Conservation (phyloP, 2,329 filamentous ascomycete species). For the Cladosporium sp. region DNA sequence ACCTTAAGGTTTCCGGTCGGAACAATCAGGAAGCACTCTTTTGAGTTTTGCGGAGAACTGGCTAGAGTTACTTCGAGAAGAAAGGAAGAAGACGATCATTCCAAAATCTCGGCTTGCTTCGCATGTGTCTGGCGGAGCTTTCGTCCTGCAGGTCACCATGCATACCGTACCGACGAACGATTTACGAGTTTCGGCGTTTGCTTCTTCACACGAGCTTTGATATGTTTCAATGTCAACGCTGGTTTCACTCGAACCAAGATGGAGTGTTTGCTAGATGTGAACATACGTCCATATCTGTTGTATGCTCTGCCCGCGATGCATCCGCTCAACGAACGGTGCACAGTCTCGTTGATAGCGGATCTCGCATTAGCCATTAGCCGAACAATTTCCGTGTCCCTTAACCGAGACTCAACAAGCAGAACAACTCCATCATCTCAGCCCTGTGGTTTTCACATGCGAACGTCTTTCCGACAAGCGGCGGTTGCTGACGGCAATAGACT, state of each 20-base stretch:
- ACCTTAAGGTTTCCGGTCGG: conserved; percentile 11
- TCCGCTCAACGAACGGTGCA: conserved; percentile 4
- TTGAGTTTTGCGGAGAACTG: conserved; percentile 10
- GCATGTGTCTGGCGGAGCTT: background rate
- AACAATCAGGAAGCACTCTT: conserved; percentile 6
- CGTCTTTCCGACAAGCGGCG: background rate
- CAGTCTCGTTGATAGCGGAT: background rate
- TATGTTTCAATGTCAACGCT: background rate
- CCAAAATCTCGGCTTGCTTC: background rate
- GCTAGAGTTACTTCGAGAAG: conserved; percentile 16
- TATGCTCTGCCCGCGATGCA: conserved; percentile 4
- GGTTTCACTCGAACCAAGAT: background rate
- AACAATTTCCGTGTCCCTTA: background rate
- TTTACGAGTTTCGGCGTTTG: background rate
- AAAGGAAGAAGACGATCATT: background rate
- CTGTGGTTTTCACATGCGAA: background rate
- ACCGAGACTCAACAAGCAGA: background rate
- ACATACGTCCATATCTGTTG: background rate
- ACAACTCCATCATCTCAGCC: background rate
- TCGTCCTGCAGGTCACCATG: conserved; percentile 1
- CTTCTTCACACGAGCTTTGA: conserved; percentile 5
- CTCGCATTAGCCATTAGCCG: background rate
- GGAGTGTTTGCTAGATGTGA: background rate
- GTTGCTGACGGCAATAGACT: background rate
- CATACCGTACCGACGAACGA: conserved; percentile 1